Evolutionary conservation across 2,329 filamentous ascomycete genomes (phyloP), one percentile per base, ranked within the genome.

Genomic region (Trichophyton simii): DNA sequence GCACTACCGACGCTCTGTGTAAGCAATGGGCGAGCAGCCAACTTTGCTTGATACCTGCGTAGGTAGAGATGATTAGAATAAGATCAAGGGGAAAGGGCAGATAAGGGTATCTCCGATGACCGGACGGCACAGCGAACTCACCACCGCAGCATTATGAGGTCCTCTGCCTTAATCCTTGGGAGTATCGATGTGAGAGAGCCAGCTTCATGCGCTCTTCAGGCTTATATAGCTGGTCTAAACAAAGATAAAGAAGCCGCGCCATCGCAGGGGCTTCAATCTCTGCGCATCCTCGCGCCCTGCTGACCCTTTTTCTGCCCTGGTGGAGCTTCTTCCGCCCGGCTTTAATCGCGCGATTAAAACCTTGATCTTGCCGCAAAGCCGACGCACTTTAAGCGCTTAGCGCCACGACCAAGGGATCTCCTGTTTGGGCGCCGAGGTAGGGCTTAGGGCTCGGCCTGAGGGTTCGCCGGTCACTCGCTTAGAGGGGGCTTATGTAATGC

Each of bases 1-100:
- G 89, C 88, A 44, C 92, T 96, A 61, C 91, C 95, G 68, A 96
- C 78, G 72, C 87, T 89, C 79, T 96, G 90, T 9, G 92, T 97
- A 70, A 96, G 83, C 68, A 97, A 79, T 63, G 92, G 92, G 71
- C 88, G 84, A 69, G 85, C 83, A 68, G 87, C 86, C 72, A 96
- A 81, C 75, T 84, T 88, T 71, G 84, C 80, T 77, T 95, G 90
- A 79, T 97, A 97, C 91, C 91, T 85, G 34, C 31, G 18, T 25
- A 15, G 2, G 11, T 22, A 6, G n/a, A 36, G 22, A 55, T 62
- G 36, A 18, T 58, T 22, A 38, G 52, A 20, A 48, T 44, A 13
- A 46, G 28, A 41, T 15, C 18, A 58, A 18, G 20, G 44, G 15
- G 38, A 28, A 25, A 22, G 20, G 22, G 11, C 9, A 52, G 8